These are phyloP conservation scores for Tetrahymena borealis DNA, from an alignment of 73 alveolate genomes.

Conservation along the genomic window DNA sequence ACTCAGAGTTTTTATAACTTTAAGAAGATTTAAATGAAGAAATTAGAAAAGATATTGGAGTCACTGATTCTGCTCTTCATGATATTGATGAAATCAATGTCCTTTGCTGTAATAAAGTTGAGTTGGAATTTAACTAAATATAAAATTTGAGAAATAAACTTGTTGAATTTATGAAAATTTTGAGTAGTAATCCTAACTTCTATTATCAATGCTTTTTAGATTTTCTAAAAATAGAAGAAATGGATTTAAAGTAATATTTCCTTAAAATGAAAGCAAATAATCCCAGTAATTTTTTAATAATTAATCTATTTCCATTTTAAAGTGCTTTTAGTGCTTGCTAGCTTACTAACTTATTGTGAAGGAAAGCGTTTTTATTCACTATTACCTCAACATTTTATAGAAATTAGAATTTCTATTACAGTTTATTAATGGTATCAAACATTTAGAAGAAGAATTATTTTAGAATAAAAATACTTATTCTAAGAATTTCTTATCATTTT, in stretches of 20 bases:
- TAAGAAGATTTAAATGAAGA: neutral
- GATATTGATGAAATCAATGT: neutral
- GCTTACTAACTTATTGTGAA: no score
- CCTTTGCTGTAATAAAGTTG: neutral
- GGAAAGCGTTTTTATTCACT: no score
- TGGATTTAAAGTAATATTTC: neutral
- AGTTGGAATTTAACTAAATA: neutral
- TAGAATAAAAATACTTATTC: no score
- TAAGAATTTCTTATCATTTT: no score
- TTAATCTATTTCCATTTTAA: neutral
- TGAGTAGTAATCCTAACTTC: neutral
- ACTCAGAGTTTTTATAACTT: neutral
- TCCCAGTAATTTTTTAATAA: neutral
- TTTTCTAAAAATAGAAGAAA: neutral
- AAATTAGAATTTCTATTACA: no score
- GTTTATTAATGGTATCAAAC: no score
- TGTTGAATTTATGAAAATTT: neutral
- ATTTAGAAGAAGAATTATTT: no score
- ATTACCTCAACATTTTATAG: no score
- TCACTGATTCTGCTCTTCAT: neutral
- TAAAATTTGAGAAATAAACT: neutral
- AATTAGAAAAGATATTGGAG: neutral
- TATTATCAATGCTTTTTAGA: neutral
- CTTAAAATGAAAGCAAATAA: neutral
- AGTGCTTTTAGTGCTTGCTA: no score